These are phyloP conservation scores for Boletus reticuloceps DNA, from an alignment of 768 basidiomycete genomes.

Conservation along the genomic window DNA sequence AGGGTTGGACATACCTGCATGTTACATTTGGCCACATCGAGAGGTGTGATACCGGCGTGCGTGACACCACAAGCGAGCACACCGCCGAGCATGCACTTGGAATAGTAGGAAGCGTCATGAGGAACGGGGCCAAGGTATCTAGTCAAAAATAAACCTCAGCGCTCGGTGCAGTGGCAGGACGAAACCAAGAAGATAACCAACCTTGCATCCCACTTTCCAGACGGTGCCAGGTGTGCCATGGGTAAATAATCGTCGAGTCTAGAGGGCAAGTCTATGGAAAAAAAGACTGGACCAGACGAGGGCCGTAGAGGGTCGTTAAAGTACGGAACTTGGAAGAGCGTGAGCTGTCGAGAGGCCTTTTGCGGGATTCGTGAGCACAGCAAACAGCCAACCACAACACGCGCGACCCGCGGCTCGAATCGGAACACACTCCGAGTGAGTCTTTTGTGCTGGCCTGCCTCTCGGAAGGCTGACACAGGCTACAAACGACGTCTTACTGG, in stretches of 20 bases:
- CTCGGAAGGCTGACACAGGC: no score
- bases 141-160: slow-evolving; percentile 3
- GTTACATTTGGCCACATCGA: slow-evolving; percentile 89
- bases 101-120: slow-evolving; percentile 73
- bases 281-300: slow-evolving; percentile 12
- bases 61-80: slow-evolving; percentile 84
- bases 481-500: no score
- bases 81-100: slow-evolving; percentile 88
- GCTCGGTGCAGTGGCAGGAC: neutral
- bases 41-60: slow-evolving; percentile 83
- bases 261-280: slow-evolving; percentile 25
- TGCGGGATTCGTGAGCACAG: neutral
- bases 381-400: slow-evolving; percentile 9
- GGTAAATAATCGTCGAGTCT: slow-evolving; percentile 10
- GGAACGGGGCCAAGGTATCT: slow-evolving; percentile 72
- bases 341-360: neutral
- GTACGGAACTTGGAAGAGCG: neutral
- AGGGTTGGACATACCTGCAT: slow-evolving; percentile 62
- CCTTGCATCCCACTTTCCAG: slow-evolving; percentile 77
- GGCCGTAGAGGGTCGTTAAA: slow-evolving; percentile 25
- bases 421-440: no score
- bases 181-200: slow-evolving; percentile 22
- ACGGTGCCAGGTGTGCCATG: slow-evolving; percentile 50
- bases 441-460: no score
- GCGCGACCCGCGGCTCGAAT: neutral